These are phyloP conservation scores for Glaciozyma antarctica DNA, from an alignment of 768 basidiomycete species.

Conservation along the genomic window DNA sequence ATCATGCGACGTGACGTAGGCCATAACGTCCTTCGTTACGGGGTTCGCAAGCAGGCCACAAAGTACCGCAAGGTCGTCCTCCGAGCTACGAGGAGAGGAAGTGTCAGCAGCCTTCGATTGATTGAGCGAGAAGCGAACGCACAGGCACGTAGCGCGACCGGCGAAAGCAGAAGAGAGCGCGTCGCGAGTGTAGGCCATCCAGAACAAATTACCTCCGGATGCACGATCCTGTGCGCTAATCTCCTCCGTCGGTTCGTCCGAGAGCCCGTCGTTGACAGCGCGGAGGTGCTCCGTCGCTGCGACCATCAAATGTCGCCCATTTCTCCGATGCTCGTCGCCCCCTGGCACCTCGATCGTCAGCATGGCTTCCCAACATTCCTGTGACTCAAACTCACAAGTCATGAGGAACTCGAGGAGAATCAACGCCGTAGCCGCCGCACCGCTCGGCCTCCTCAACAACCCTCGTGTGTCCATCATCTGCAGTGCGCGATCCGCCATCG, in stretches of 20 bases:
- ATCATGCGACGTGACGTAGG: conserved; percentile 17
- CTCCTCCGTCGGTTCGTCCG: conserved; percentile 22
- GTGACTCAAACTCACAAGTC: background rate
- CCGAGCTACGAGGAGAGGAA: background rate
- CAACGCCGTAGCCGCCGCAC: conserved; percentile 3
- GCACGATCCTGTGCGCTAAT: background rate
- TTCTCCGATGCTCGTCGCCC: conserved; percentile 4
- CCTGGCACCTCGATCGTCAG: background rate
- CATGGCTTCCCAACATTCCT: background rate
- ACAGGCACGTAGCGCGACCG: conserved; percentile 8
- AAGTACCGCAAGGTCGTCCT: conserved; percentile 17
- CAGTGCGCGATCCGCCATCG: conserved; percentile 15
- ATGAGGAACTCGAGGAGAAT: conserved; percentile 19
- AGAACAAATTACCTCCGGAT: conserved; percentile 21
- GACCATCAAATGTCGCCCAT: conserved; percentile 10
- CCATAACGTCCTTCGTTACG: conserved; percentile 4
- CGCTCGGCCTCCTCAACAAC: conserved; percentile 2
- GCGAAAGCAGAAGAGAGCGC: conserved; percentile 6
- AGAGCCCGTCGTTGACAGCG: conserved; percentile 7
- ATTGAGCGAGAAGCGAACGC: background rate
- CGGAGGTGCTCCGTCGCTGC: conserved; percentile 20
- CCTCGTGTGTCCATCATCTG: conserved; percentile 9
- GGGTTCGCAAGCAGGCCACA: conserved; percentile 20
- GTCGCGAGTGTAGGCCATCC: conserved; percentile 24
- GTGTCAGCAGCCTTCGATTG: background rate